Base-by-base conservation (phyloP, 805 yeast species). In the Nakazawaea wickerhamii region DNA sequence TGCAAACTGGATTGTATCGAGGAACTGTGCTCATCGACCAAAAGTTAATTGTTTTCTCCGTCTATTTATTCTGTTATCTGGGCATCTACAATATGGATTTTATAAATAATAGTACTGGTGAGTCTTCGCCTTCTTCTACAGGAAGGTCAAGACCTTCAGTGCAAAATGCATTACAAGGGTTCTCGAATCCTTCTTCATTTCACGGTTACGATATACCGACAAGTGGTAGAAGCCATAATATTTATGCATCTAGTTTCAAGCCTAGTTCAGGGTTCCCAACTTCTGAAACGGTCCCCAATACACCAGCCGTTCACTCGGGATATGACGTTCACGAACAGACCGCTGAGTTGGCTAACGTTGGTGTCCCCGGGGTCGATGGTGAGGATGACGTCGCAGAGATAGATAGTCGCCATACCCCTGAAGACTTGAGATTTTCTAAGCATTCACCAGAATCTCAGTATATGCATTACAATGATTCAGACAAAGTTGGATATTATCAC, bases 271-370 rank as follows among this genome's bases (percentile, higher is more conserved):
- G 32, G 9, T 30, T 22, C 17, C 21, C 15, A 11, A n/a, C 34
- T 15, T 30, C 35, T 13, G 30, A 36, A 14, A 30, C 18, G 9
- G 9, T 41, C 14, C 4, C 17, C 7, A 33, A 23, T 13, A 23
- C 40, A 8, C 78, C 80, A 4, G 60, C 68, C 2, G 71, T 75
- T 13, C 71, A 68, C 49, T 63, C 77, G 0, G 73, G 75, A 4
- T 55, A 59, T 20, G 69, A 72, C 13, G 66, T 78, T 34, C 81
- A 78, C 48, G 79, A 74, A 46, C 77, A 76, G 46, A 69, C 82
- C 0, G 81, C 77, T 1, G 71, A 66, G 33, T 62, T 77, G 37
- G 84, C 84, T 4, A 67, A 65, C 36, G 75, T 76, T 25, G 84
- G 81, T 5, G 77, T 76, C 8, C 64, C 70, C 8, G 72, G 64